Base-by-base conservation (phyloP, 345 rosid genomes). In the Eucalyptus tenuipes region DNA sequence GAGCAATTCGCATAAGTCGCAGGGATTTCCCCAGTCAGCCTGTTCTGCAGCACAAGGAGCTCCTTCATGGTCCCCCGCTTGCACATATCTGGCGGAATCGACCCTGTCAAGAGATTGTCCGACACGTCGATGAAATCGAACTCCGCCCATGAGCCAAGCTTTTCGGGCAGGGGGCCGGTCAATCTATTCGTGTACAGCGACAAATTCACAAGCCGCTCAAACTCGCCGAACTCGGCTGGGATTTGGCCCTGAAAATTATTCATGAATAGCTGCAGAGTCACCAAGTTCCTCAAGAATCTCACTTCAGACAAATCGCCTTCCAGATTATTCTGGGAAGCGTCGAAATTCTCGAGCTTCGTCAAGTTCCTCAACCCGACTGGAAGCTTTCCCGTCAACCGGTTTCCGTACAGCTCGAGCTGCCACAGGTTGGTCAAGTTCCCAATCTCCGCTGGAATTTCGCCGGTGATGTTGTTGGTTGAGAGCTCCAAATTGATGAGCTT, bases 21-120 rank as follows among this genome's bases (percentile, higher is more conserved):
- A 22, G 91, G 91, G 61, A 90, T 90, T 86, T 86, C 86, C 5
- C 91, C 91, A 7, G 88, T 88, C 59, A 90, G 84, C 47, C 80
- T 86, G 89, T 90, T 90, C 88, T 88, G 89, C 25, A 90, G 91
- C 75, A 88, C 61, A 37, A 88, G 89, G 6, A 90, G 91, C 88
- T 88, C 87, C 68, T 0, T 86, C 91, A 90, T 90, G 52, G 81
- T 90, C 88, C 91, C 89, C 57, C 80, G 88, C 82, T 86, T 91
- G 87, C 95, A 93, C 95, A 93, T 93, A 61, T 92, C 88, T 7
- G 95, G 91, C 17, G 95, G 94, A 71, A 93, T 91, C 29, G 92
- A 53, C 18, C 95, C 95, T 4, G 93, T 91, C 86, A 93, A 81
- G 71, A 86, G 86, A 89, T 93, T 93, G 88, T 93, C 95, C 2